These are phyloP conservation scores for Suillus alpinus DNA, from an alignment of 768 basidiomycete genomes.

Conservation along the genomic window DNA sequence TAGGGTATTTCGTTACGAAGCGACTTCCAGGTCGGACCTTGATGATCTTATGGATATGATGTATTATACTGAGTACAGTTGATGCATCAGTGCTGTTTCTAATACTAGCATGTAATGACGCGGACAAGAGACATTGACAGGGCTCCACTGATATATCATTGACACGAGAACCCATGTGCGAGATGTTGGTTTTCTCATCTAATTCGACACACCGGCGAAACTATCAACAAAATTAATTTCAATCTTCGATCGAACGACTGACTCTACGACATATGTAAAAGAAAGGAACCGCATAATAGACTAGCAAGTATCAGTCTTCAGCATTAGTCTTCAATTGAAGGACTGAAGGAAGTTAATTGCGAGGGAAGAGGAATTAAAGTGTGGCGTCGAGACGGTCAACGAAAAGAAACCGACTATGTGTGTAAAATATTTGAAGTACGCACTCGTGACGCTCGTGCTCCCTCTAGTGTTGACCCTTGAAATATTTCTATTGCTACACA, in stretches of 20 bases:
- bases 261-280: not conserved
- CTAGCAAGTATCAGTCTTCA: not conserved
- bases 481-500: too few relatives aligned
- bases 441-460: too few relatives aligned
- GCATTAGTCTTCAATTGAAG: not conserved
- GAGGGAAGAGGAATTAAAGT: not conserved
- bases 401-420: not conserved
- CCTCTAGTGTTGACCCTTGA: too few relatives aligned
- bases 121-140: not conserved
- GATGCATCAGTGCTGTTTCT: not conserved
- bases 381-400: not conserved
- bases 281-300: not conserved
- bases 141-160: not conserved
- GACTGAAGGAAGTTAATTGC: not conserved
- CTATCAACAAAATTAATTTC: not conserved
- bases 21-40: not conserved
- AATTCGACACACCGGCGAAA: not conserved
- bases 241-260: not conserved
- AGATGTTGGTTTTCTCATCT: not conserved
- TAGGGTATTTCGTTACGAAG: conserved; percentile 3
- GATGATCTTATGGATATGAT: not conserved
- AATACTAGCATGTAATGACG: not conserved
- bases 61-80: not conserved
- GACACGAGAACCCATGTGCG: not conserved
- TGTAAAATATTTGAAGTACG: not conserved